Evolutionary conservation across 2,329 filamentous ascomycete species (phyloP), one percentile per base, ranked within the genome.

Genomic region (Parasarocladium wereldwijsianum): DNA sequence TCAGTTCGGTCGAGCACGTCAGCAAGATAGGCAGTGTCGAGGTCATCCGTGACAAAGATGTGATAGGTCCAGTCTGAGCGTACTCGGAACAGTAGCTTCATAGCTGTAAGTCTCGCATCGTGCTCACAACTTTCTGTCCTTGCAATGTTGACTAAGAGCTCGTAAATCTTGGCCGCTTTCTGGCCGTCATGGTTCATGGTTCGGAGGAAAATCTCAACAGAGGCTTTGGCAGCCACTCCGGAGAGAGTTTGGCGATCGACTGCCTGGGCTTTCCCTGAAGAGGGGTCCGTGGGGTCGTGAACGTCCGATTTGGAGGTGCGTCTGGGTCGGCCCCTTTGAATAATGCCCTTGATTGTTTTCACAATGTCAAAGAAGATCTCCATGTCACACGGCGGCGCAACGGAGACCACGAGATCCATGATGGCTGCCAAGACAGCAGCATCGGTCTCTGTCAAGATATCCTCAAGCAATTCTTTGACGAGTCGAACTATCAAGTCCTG

Each of bases 81-180:
- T 17, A 94, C 58, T 24, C 86, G 73, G 47, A 92, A 87, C 3
- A 94, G 58, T 24, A 87, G 55, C 43, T 82, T 84, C 61, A 86
- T 70, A 3, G 77, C 75, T 9, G 74, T 76, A 16, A 90, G 57
- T 6, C 81, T 75, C 30, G 79, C 75, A 50, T 82, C 75, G 6
- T 66, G 58, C 35, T 79, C 76, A 36, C 67, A 71, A 18, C 63
- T 57, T 17, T 60, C 62, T 11, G 66, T 66, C 38, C 64, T 66
- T 5, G 67, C 72, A 39, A 85, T 72, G 31, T 62, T 60, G 24
- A 86, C 55, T 5, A 87, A 53, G 7, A 68, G 58, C 28, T 71
- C 62, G 41, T 74, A 85, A 0, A 76, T 54, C 27, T 62, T 63
- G 14, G 65, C 57, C 9, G 76, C 70, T 50, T 86, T 87, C 10